phyloP scores from a whole-genome alignment of 163 green algal genomes.

The Prototheca cutis region DNA sequence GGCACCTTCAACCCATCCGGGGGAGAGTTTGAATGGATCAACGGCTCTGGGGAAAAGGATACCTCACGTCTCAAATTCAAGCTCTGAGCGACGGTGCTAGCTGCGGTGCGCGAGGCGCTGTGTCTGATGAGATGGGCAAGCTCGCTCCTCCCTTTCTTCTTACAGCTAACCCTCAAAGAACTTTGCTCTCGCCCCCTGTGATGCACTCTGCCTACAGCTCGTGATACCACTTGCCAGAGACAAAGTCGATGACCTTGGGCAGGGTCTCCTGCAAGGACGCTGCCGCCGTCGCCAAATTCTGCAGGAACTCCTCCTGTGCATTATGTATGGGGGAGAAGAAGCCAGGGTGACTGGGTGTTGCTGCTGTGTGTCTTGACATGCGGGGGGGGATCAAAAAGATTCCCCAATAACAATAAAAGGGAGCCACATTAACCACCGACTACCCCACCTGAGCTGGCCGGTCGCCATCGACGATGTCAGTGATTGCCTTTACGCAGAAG shows the following conservation, averaged over 20 bases:
- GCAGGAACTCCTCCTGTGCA: constrained; percentile 82
- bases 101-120: too few relatives aligned
- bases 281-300: constrained; percentile 78
- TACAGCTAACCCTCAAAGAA: too few relatives aligned
- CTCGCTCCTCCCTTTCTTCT: too few relatives aligned
- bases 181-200: too few relatives aligned
- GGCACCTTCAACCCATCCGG: constrained; percentile 87
- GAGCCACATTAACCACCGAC: neutral
- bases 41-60: constrained; percentile 72
- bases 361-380: too few relatives aligned
- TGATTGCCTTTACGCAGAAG: constrained; percentile 87
- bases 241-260: constrained; percentile 59
- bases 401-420: too few relatives aligned
- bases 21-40: constrained; percentile 93
- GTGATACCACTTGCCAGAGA: constrained; percentile 55
- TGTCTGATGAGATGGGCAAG: too few relatives aligned
- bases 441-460: constrained; percentile 37
- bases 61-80: constrained; percentile 61
- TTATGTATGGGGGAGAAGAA: too few relatives aligned
- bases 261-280: constrained; percentile 59
- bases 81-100: too few relatives aligned
- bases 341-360: too few relatives aligned
- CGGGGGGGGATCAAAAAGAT: too few relatives aligned
- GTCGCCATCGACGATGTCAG: constrained; percentile 95
- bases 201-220: constrained; percentile 62